A percentile compares a stretch with the other conserved stretches of the same genome.
Conservation (phyloP, 331 rosid species). For the Malus hybrid region DNA sequence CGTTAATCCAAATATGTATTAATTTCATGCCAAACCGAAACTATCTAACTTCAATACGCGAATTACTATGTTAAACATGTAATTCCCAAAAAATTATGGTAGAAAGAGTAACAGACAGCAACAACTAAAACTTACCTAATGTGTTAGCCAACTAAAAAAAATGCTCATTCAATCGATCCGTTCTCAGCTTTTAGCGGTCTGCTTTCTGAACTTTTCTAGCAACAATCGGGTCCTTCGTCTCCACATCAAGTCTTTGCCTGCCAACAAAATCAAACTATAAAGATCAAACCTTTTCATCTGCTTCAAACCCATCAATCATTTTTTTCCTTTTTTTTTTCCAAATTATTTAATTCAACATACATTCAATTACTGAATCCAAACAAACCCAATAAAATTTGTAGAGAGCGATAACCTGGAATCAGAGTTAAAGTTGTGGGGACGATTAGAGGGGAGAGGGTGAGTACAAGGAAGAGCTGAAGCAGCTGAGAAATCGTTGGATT, state of each 20-base stretch:
- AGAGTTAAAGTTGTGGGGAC: conserved; percentile 15
- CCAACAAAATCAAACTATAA: neutral
- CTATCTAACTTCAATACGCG: neutral
- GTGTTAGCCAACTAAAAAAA: conserved; percentile 62
- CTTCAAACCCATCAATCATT: neutral
- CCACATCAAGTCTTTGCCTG: conserved; percentile 52
- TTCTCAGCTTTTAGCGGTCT: conserved; percentile 86
- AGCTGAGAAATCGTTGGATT: conserved; percentile 16
- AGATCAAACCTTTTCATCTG: neutral
- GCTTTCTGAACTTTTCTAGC: conserved; percentile 81
- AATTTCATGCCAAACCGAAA: neutral
- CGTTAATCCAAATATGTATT: neutral
- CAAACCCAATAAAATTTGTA: neutral
- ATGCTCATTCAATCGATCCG: conserved; percentile 75
- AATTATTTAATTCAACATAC: neutral
- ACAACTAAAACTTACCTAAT: conserved; percentile 40
- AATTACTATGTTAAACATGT: neutral
- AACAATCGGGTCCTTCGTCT: conserved; percentile 44
- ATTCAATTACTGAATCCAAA: neutral
- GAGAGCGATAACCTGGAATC: conserved; percentile 29
- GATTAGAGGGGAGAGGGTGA: conserved; percentile 9
- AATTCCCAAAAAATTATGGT: neutral
- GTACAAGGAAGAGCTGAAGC: conserved; percentile 25
- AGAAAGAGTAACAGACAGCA: neutral
- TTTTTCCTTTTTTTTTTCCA: neutral